Evolutionary conservation across 345 rosid genomes (phyloP), one percentile per base, ranked within the genome.

Genomic region (Citrus glauca): DNA sequence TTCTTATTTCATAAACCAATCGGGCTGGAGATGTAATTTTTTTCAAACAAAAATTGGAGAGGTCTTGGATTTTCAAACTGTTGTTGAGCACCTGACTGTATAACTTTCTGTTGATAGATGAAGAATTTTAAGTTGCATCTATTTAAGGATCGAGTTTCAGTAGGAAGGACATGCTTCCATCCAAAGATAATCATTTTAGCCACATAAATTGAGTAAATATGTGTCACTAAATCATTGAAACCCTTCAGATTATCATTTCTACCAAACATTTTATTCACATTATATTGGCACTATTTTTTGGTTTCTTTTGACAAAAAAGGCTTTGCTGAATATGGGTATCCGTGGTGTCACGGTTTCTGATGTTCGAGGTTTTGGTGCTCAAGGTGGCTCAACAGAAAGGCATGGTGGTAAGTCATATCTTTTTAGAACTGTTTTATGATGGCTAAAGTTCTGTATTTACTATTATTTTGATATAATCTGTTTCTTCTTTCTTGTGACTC

Each of bases 261-360:
- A 25, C 55, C 24, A 11, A 64, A 66, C 27, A 35, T 33, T 57
- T 50, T n/a, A 66, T 10, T 53, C 71, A n/a, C 8, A 17, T 60
- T 2, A 30, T 71, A 50, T 67, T 24, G 17, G 70, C 2, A 62
- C n/a, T 22, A 38, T 78, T 48, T 82, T 80, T 73, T 40, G 27
- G 20, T 82, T 76, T 10, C 45, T 65, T 70, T 69, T 40, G 64
- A 37, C 73, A 60, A 62, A 82, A 11, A 82, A 94, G 97, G 95
- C 91, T 55, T 79, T 93, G 78, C 77, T 93, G 77, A 88, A 91
- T 75, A 90, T 94, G 83, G 97, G 97, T 40, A 91, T 91, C 40
- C 85, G 97, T 71, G 97, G 98, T 74, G 97, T 93, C 73, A 94
- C 94, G 9, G 92, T 93, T 72, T 94, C 94, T 74, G 97, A 94